Evolutionary conservation across 2,329 filamentous ascomycete species (phyloP).

Genomic region (Alternaria sp.): DNA sequence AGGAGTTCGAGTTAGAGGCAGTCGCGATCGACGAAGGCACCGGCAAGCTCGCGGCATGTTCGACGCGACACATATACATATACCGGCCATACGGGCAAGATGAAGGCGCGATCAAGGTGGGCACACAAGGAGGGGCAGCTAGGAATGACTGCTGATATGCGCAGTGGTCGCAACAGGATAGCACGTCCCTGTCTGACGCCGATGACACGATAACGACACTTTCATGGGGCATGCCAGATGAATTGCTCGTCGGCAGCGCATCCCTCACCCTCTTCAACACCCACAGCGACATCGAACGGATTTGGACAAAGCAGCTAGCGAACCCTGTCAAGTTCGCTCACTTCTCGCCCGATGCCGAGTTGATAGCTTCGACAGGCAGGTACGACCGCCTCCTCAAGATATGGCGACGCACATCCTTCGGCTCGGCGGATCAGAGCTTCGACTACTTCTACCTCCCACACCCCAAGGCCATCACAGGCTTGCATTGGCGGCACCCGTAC

Average conservation of each 20-base stretch:
- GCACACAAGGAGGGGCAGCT: slow-evolving; percentile 20
- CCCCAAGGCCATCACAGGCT: slow-evolving; percentile 75
- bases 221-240: slow-evolving; percentile 87
- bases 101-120: slow-evolving; percentile 76
- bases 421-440: slow-evolving; percentile 81
- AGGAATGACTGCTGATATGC: slow-evolving; percentile 30
- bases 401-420: slow-evolving; percentile 87
- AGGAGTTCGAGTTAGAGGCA: slow-evolving; percentile 71
- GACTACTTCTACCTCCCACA: slow-evolving; percentile 92
- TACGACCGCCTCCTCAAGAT: slow-evolving; percentile 88
- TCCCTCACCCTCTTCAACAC: slow-evolving; percentile 73
- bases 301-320: slow-evolving; percentile 79
- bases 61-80: slow-evolving; percentile 70
- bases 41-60: slow-evolving; percentile 83
- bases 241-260: slow-evolving; percentile 78
- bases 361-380: slow-evolving; percentile 80
- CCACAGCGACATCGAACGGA: slow-evolving; percentile 58
- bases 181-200: slow-evolving; percentile 56
- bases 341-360: slow-evolving; percentile 84
- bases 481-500: slow-evolving; percentile 84
- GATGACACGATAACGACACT: slow-evolving; percentile 64
- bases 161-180: slow-evolving; percentile 68
- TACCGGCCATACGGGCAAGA: slow-evolving; percentile 77
- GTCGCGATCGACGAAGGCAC: slow-evolving; percentile 80
- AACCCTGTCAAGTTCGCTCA: slow-evolving; percentile 74